Evolutionary conservation across 352 stramenopile genomes (phyloP).

Genomic region (Blastocystis sp.): DNA sequence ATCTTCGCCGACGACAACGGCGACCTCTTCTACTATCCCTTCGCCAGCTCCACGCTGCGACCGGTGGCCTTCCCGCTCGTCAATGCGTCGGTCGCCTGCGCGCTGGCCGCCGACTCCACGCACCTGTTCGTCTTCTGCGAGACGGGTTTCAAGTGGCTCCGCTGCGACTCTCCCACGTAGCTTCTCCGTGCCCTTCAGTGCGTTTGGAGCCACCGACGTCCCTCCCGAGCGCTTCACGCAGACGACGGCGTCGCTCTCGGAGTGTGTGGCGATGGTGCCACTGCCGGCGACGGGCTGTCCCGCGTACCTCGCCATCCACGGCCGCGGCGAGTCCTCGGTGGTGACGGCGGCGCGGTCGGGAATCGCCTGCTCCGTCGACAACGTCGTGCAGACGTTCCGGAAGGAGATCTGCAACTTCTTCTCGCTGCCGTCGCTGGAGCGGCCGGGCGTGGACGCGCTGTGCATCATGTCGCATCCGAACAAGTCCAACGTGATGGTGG

Average conservation of each 20-base stretch:
- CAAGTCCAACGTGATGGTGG: background rate
- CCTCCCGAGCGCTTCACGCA: background rate
- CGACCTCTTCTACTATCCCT: background rate
- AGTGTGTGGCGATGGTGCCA: background rate
- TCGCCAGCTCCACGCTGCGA: background rate
- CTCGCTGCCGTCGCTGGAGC: background rate
- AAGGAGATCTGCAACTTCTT: background rate
- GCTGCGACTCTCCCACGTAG: background rate
- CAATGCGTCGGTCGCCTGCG: background rate
- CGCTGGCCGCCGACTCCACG: background rate
- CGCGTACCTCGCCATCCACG: background rate
- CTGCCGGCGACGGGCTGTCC: background rate
- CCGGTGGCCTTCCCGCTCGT: background rate
- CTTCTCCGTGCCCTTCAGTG: background rate
- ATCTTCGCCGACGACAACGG: background rate
- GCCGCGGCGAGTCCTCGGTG: background rate
- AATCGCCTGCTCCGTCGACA: background rate
- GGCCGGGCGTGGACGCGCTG: background rate
- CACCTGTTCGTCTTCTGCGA: conserved; percentile 30
- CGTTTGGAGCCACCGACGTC: background rate
- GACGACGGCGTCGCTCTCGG: background rate
- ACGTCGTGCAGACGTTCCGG: background rate
- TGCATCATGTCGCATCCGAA: background rate
- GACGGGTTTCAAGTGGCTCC: background rate
- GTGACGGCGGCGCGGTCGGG: background rate